These are phyloP conservation scores for Claviceps lovelessii DNA, from an alignment of 2,329 filamentous ascomycete genomes.

Conservation along the genomic window DNA sequence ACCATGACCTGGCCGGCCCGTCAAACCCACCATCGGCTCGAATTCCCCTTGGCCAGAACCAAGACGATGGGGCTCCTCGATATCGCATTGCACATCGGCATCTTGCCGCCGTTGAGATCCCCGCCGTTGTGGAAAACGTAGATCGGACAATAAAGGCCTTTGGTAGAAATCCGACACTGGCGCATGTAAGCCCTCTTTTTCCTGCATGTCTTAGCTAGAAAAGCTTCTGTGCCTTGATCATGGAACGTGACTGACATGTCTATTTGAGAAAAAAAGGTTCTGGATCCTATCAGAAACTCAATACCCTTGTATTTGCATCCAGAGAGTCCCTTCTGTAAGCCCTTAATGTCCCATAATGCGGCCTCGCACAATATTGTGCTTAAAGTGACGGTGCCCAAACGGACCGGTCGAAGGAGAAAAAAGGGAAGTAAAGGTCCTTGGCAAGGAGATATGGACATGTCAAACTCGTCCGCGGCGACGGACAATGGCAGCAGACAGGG, in stretches of 20 bases:
- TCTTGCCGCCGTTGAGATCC: conserved; percentile 28
- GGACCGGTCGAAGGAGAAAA: conserved; percentile 77
- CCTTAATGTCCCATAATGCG: conserved; percentile 61
- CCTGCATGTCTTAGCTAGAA: neutral
- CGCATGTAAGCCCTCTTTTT: conserved; percentile 19
- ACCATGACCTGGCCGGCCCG: neutral
- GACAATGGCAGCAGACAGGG: conserved; percentile 7
- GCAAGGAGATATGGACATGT: conserved; percentile 26
- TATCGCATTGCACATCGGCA: conserved; percentile 21
- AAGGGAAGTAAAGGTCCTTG: conserved; percentile 58
- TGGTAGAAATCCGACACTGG: conserved; percentile 23
- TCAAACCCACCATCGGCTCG: neutral
- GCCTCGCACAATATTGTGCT: conserved; percentile 72
- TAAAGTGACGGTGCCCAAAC: conserved; percentile 72
- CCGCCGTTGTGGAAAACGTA: conserved; percentile 29
- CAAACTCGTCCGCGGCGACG: conserved; percentile 8
- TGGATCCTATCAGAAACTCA: conserved; percentile 34
- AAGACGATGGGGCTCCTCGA: conserved; percentile 16
- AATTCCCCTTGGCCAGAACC: conserved; percentile 1
- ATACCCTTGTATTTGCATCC: conserved; percentile 64
- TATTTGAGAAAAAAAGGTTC: conserved; percentile 19
- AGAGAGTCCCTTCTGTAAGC: conserved; percentile 64
- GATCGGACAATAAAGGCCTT: conserved; percentile 29
- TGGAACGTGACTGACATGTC: neutral
- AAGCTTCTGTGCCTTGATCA: neutral